Percentiles rank a stretch among this genome's conserved stretches.
These are phyloP conservation scores for Begonia loranthoides DNA, from an alignment of 306 rosid genomes.

Conservation along the genomic window DNA sequence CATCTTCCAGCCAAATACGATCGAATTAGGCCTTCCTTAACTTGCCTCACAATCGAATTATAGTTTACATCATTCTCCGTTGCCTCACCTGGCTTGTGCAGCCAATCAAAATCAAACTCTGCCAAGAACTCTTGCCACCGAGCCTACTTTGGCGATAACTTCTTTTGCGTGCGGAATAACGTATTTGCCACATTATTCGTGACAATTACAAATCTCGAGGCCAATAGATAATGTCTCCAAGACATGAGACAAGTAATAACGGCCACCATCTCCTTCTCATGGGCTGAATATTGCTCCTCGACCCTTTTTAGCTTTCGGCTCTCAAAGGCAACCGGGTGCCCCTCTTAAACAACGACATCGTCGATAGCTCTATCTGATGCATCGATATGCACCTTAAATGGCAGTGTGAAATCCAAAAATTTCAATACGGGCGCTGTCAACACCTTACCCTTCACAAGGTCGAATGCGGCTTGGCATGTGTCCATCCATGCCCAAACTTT, in stretches of 20 bases:
- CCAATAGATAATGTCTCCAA: not conserved
- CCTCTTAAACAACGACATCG: too few relatives aligned
- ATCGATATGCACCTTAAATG: too few relatives aligned
- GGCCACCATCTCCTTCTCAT: not conserved
- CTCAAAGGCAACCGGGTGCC: too few relatives aligned
- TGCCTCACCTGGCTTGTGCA: not conserved
- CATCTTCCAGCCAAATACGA: not conserved
- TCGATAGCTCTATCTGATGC: too few relatives aligned
- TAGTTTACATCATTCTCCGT: not conserved
- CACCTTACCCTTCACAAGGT: not conserved
- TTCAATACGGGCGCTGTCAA: not conserved
- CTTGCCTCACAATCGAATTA: not conserved
- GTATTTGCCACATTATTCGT: conserved; percentile 7
- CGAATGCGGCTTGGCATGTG: not conserved
- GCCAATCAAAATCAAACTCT: conserved; percentile 1
- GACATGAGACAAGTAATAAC: not conserved
- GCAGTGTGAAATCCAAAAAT: not conserved
- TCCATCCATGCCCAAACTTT: not conserved
- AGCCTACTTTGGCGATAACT: too few relatives aligned
- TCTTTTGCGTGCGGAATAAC: conserved; percentile 3
- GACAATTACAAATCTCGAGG: not conserved
- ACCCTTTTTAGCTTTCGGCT: too few relatives aligned
- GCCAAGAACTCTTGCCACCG: conserved; percentile 3
- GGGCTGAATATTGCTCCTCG: too few relatives aligned
- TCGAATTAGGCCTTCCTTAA: too few relatives aligned